A percentile compares a stretch with the other conserved stretches of the same genome.
phyloP scores from a whole-genome alignment of 2,329 filamentous ascomycete genomes.

The Xylariaceae sp. region DNA sequence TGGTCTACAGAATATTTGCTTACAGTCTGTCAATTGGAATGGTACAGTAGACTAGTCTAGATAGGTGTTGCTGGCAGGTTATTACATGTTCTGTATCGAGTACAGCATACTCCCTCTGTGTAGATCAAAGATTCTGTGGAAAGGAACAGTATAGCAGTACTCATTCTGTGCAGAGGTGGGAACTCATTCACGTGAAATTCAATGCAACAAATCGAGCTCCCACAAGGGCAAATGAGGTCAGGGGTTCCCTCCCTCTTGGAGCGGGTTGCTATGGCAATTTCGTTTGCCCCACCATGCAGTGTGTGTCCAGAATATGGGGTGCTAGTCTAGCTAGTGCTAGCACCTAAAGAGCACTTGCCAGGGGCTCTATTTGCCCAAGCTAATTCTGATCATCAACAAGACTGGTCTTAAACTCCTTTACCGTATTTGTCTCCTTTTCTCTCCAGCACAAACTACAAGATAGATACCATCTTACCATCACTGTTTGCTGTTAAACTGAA shows the following conservation, averaged over 20 bases:
- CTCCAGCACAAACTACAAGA: constrained; percentile 15
- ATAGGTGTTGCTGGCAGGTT: too few species aligned
- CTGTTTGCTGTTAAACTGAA: constrained; percentile 10
- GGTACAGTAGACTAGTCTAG: neutral
- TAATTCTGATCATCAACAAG: constrained; percentile 15
- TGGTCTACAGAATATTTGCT: too few species aligned
- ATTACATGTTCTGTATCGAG: too few species aligned
- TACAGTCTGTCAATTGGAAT: too few species aligned
- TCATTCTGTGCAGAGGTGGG: too few species aligned
- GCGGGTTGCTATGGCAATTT: constrained; percentile 29
- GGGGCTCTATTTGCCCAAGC: constrained; percentile 16
- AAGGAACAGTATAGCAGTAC: too few species aligned
- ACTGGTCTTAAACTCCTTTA: constrained; percentile 19
- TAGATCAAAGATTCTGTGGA: too few species aligned
- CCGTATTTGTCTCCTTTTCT: constrained; percentile 11
- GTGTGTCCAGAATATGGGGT: constrained; percentile 1
- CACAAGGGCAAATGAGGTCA: neutral
- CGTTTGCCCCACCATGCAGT: constrained; percentile 15
- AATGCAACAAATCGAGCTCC: neutral
- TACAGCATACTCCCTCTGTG: too few species aligned
- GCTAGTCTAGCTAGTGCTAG: constrained; percentile 16
- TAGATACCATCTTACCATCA: too few species aligned
- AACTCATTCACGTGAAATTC: too few species aligned
- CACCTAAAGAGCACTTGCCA: constrained; percentile 22
- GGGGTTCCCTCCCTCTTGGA: neutral